Percentiles rank a stretch among this genome's conserved stretches.
phyloP scores from a whole-genome alignment of 1,284 basidiomycete species.

The Wolfiporia cocos region DNA sequence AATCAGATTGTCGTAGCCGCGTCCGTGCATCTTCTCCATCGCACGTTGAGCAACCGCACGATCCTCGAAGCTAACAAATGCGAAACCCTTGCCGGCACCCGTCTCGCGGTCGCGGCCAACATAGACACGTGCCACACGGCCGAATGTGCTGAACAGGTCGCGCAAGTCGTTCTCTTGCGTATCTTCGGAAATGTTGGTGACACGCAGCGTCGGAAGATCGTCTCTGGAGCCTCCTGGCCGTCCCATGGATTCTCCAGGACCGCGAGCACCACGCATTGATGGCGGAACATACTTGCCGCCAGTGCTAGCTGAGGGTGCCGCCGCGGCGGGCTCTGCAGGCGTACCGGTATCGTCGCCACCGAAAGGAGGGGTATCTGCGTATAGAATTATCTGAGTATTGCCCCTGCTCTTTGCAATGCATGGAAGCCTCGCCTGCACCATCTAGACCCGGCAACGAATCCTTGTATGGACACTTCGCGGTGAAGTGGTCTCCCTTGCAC shows the following conservation, averaged over 20 bases:
- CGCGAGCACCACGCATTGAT: slow-evolving; percentile 72
- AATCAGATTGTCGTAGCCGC: slow-evolving; percentile 88
- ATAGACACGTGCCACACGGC: slow-evolving; percentile 85
- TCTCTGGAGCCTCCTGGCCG: slow-evolving; percentile 60
- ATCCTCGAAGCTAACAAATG: slow-evolving; percentile 93
- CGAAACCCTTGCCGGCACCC: slow-evolving; percentile 92
- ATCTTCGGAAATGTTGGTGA: slow-evolving; percentile 96
- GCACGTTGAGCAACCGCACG: slow-evolving; percentile 79
- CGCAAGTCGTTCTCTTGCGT: slow-evolving; percentile 93
- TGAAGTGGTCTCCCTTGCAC: slow-evolving; percentile 98
- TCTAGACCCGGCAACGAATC: slow-evolving; percentile 85
- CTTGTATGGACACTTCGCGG: slow-evolving; percentile 98
- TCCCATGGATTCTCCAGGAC: slow-evolving; percentile 82
- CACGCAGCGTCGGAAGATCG: slow-evolving; percentile 93
- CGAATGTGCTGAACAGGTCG: slow-evolving; percentile 83
- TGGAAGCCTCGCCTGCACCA: slow-evolving; percentile 45
- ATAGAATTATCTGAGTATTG: too few relatives aligned
- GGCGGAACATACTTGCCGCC: slow-evolving; percentile 92
- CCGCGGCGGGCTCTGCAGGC: slow-evolving; percentile 35
- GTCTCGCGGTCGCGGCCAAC: slow-evolving; percentile 96
- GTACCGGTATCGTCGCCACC: slow-evolving; percentile 47
- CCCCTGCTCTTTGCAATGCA: too few relatives aligned
- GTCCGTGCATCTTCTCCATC: slow-evolving; percentile 90
- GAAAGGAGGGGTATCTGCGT: slow-evolving; percentile 40
- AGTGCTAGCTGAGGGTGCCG: slow-evolving; percentile 30